These are phyloP conservation scores for Aspergillus homomorphus DNA, from an alignment of 495 filamentous ascomycete species.

Conservation along the genomic window DNA sequence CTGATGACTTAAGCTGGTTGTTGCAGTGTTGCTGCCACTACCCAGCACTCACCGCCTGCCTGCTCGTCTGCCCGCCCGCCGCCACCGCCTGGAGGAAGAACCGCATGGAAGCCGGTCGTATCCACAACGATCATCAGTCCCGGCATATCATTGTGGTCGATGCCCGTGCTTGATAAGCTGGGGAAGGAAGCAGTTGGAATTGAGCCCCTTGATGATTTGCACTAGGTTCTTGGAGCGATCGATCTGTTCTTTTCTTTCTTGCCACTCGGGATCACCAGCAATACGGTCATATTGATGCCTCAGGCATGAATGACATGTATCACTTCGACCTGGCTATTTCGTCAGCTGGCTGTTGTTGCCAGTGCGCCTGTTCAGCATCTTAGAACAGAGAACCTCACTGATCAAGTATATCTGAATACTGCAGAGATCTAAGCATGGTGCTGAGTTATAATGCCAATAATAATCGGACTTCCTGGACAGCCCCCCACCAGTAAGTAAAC, in stretches of 20 bases:
- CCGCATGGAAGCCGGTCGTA: conserved; percentile 41
- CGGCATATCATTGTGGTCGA: neutral
- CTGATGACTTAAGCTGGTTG: conserved; percentile 41
- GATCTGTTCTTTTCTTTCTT: neutral
- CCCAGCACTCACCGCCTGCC: conserved; percentile 21
- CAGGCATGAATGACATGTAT: neutral
- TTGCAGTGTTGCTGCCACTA: conserved; percentile 4
- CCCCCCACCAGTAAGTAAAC: too few species aligned
- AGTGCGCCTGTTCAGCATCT: too few species aligned
- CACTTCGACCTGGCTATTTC: too few species aligned
- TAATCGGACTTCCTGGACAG: too few species aligned
- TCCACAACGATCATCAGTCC: conserved; percentile 1
- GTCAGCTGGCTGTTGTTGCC: too few species aligned
- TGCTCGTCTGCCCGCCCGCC: conserved; percentile 21
- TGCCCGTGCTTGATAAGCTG: neutral
- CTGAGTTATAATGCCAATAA: too few species aligned
- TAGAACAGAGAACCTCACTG: too few species aligned
- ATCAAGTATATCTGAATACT: too few species aligned
- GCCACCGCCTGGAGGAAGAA: conserved; percentile 35
- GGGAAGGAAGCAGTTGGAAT: neutral
- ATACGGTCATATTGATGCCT: neutral
- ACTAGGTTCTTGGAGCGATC: neutral
- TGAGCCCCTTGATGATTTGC: neutral
- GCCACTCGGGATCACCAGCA: neutral
- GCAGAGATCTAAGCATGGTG: too few species aligned